phyloP scores from a whole-genome alignment of 306 rosid species.

The Nissolia schottii region DNA sequence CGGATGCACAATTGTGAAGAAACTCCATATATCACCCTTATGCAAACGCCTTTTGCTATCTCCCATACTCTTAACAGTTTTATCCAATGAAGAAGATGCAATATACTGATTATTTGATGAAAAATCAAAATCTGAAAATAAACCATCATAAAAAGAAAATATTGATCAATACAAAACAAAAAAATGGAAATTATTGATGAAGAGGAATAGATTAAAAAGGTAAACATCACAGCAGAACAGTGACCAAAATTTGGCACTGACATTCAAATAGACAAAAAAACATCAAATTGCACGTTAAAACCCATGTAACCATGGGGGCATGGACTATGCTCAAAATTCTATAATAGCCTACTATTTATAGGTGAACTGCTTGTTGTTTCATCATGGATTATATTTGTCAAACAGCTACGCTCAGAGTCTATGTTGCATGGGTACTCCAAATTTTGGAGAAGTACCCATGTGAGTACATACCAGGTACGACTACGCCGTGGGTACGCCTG shows the following conservation, averaged over 20 bases:
- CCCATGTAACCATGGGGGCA: background rate
- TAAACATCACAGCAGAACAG: background rate
- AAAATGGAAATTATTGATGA: too few relatives aligned
- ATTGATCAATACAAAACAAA: too few relatives aligned
- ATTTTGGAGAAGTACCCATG: too few relatives aligned
- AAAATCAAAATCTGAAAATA: conserved; percentile 90
- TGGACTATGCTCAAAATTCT: background rate
- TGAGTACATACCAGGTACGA: too few relatives aligned
- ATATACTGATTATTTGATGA: conserved; percentile 93
- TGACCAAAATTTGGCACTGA: background rate
- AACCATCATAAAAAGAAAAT: conserved; percentile 32
- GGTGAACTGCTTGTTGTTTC: background rate
- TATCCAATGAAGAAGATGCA: conserved; percentile 91
- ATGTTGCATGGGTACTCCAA: too few relatives aligned
- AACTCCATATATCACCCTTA: conserved; percentile 96
- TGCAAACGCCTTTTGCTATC: conserved; percentile 80
- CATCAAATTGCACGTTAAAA: background rate
- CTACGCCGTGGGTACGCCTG: too few relatives aligned
- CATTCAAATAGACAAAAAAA: background rate
- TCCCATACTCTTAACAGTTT: conserved; percentile 98
- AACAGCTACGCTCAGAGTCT: background rate
- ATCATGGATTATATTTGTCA: background rate
- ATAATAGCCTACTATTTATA: background rate
- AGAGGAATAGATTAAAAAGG: background rate
- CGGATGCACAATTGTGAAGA: conserved; percentile 88